Evolutionary conservation across 176 grass and related monocot genomes (phyloP).

Genomic region (Musa troglodytarum): DNA sequence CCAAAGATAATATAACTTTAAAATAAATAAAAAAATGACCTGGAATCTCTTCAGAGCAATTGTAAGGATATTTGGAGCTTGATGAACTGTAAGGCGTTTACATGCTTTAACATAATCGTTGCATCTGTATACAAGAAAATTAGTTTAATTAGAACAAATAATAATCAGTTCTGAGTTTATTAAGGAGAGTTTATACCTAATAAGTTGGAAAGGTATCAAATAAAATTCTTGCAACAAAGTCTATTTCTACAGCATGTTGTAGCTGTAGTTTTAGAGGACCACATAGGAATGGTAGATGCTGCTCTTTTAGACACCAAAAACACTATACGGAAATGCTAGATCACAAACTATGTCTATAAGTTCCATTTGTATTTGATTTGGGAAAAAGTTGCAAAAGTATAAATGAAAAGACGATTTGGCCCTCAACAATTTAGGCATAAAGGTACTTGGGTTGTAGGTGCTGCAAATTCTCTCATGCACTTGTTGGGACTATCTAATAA

Average conservation of each 20-base stretch:
- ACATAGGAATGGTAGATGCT: background rate
- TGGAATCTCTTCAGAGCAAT: slow-evolving; percentile 97
- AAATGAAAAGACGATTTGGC: too few relatives aligned
- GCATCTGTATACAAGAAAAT: slow-evolving; percentile 48
- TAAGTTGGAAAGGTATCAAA: background rate
- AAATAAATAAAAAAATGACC: slow-evolving; percentile 28
- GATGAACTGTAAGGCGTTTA: slow-evolving; percentile 91
- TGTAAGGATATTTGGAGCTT: slow-evolving; percentile 97
- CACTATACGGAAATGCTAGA: too few relatives aligned
- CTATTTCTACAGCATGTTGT: background rate
- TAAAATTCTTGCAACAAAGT: background rate
- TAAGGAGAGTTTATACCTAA: background rate
- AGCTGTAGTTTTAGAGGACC: background rate
- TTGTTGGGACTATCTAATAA: too few relatives aligned
- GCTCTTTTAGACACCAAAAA: background rate
- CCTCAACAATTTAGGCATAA: too few relatives aligned
- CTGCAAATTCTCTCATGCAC: too few relatives aligned
- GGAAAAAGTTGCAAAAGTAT: too few relatives aligned
- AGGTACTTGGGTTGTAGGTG: too few relatives aligned
- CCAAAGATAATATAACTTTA: background rate
- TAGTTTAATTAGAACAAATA: background rate
- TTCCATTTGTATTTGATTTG: too few relatives aligned
- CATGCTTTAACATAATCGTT: slow-evolving; percentile 94
- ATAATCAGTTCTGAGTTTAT: background rate
- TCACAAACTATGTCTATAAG: too few relatives aligned